These are phyloP conservation scores for Suhomyces bokatorum DNA, from an alignment of 1,139 yeast genomes.

Conservation along the genomic window DNA sequence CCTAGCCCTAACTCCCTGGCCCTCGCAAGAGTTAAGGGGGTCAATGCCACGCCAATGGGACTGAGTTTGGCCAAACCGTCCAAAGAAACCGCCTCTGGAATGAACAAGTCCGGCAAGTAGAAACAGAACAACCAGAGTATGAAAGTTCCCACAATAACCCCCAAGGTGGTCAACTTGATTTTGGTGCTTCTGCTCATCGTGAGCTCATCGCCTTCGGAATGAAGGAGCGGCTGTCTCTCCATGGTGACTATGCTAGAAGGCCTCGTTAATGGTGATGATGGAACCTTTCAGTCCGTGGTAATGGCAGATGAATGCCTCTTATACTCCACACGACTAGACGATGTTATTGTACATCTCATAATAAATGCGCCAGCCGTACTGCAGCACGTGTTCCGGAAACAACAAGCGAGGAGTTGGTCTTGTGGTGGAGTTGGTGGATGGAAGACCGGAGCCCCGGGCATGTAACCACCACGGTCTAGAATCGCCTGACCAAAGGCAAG, in stretches of 20 bases:
- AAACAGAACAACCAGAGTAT: slow-evolving; percentile 35
- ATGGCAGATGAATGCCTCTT: neutral
- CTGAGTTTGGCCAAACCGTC: slow-evolving; percentile 29
- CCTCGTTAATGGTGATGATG: too few species aligned
- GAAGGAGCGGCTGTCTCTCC: slow-evolving; percentile 20
- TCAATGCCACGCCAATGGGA: slow-evolving; percentile 26
- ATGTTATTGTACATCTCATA: neutral
- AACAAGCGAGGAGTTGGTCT: neutral
- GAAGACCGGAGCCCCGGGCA: neutral
- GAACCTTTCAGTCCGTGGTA: too few species aligned
- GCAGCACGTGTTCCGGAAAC: neutral
- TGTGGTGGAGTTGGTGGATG: neutral
- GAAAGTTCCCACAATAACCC: slow-evolving; percentile 20
- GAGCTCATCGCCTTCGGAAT: slow-evolving; percentile 20
- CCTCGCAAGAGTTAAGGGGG: slow-evolving; percentile 23
- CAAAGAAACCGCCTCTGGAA: slow-evolving; percentile 35
- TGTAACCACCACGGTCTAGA: too few species aligned
- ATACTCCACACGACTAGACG: slow-evolving; percentile 3
- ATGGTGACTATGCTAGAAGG: neutral
- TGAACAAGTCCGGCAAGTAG: slow-evolving; percentile 35
- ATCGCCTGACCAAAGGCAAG: too few species aligned
- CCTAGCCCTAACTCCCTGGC: slow-evolving; percentile 19
- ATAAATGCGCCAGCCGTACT: neutral
- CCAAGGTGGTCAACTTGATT: slow-evolving; percentile 16
- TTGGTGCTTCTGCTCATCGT: slow-evolving; percentile 20